Conservation (phyloP, 345 rosid species). For the Camelina laxa region DNA sequence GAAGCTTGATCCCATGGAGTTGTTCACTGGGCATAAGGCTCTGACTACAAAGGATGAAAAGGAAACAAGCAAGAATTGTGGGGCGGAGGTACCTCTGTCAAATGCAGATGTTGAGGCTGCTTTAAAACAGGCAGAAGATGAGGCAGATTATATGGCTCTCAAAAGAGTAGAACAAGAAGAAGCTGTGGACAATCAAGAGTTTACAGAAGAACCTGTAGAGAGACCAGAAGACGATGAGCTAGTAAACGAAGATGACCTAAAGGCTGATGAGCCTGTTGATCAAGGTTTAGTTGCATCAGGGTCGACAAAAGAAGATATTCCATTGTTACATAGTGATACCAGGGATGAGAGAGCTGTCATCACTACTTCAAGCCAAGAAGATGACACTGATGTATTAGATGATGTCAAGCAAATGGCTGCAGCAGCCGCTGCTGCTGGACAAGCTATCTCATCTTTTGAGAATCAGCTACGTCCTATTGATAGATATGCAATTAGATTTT, state of each 20-base stretch:
- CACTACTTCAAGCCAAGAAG: constrained; percentile 70
- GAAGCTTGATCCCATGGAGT: constrained; percentile 98
- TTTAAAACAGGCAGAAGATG: constrained; percentile 94
- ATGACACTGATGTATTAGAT: constrained; percentile 83
- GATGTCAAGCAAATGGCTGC: constrained; percentile 97
- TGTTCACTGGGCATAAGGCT: constrained; percentile 83
- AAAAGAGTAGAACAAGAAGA: constrained; percentile 98
- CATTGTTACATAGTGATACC: constrained; percentile 45
- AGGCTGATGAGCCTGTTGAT: constrained; percentile 76
- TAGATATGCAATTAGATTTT: constrained; percentile 81
- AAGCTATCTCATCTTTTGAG: constrained; percentile 84
- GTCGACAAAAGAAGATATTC: constrained; percentile 50
- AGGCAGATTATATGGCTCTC: constrained; percentile 99
- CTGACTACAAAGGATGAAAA: constrained; percentile 62
- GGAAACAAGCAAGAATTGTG: constrained; percentile 55
- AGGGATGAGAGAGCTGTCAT: constrained; percentile 63
- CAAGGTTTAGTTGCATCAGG: constrained; percentile 49
- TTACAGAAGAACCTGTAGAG: constrained; percentile 91
- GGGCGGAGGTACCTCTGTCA: constrained; percentile 65
- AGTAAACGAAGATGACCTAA: constrained; percentile 79
- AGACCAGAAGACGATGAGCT: constrained; percentile 92
- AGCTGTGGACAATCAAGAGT: constrained; percentile 99
- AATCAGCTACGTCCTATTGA: constrained; percentile 93
- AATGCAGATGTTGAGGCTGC: constrained; percentile 99
- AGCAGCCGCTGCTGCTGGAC: constrained; percentile 93